These are phyloP conservation scores for Plicaturopsis crispa DNA, from an alignment of 768 basidiomycete species.

Conservation along the genomic window DNA sequence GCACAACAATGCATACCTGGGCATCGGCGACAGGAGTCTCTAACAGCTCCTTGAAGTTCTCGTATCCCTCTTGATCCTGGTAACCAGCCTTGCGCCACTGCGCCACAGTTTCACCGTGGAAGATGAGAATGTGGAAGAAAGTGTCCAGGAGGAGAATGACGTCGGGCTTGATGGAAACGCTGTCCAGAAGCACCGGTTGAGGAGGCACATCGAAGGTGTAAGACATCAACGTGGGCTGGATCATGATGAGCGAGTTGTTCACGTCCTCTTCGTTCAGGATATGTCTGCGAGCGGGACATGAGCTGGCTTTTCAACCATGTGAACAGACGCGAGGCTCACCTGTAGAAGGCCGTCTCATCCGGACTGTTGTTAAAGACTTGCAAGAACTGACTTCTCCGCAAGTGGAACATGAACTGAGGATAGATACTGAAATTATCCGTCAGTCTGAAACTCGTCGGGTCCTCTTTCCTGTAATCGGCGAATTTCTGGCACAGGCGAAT, in stretches of 20 bases:
- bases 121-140: constrained; percentile 99
- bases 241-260: constrained; percentile 99
- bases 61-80: constrained; percentile 97
- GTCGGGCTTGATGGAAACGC: constrained; percentile 95
- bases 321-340: constrained; percentile 37
- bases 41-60: constrained; percentile 94
- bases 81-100: constrained; percentile 98
- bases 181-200: constrained; percentile 93
- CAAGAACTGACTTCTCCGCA: constrained; percentile 94
- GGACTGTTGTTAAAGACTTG: constrained; percentile 99
- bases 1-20: constrained; percentile 40
- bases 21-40: constrained; percentile 85
- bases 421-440: constrained; percentile 97
- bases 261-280: constrained; percentile 96
- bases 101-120: constrained; percentile 96
- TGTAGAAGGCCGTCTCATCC: constrained; percentile 97
- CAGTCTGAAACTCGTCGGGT: constrained; percentile 88
- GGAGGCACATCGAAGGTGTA: constrained; percentile 90
- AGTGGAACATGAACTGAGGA: constrained; percentile 99
- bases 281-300: constrained; percentile 47
- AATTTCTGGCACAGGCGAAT: constrained; percentile 99
- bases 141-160: constrained; percentile 95
- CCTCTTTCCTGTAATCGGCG: constrained; percentile 97
- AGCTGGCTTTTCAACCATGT: constrained; percentile 6
- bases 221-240: constrained; percentile 98